Evolutionary conservation across 2,329 filamentous ascomycete genomes (phyloP).

Genomic region (Bertia moriformis): DNA sequence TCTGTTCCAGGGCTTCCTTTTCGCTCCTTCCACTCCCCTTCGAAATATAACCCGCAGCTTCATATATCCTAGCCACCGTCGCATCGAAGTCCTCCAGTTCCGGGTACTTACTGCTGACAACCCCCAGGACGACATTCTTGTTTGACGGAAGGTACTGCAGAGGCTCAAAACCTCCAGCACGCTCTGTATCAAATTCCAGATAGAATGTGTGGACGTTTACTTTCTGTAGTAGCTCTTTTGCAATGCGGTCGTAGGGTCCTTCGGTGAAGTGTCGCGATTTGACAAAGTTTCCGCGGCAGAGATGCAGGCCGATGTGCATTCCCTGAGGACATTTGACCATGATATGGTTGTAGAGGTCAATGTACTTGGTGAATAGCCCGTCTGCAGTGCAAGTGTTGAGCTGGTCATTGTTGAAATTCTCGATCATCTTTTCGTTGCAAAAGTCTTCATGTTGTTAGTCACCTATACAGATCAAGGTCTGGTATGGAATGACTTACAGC

Average conservation of each 20-base stretch:
- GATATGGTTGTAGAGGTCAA: constrained; percentile 62
- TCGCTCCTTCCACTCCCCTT: constrained; percentile 48
- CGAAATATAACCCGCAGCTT: constrained; percentile 54
- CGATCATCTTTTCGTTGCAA: constrained; percentile 57
- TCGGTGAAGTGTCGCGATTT: constrained; percentile 52
- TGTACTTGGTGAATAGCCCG: constrained; percentile 61
- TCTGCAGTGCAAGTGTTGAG: constrained; percentile 56
- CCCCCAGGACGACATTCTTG: constrained; percentile 50
- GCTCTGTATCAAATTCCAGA: constrained; percentile 53
- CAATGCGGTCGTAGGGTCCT: constrained; percentile 53
- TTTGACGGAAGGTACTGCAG: constrained; percentile 41
- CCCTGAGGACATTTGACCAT: constrained; percentile 48
- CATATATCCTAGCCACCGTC: constrained; percentile 41
- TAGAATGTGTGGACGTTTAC: constrained; percentile 54
- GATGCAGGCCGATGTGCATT: constrained; percentile 64
- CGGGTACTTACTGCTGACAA: constrained; percentile 48
- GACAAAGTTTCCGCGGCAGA: constrained; percentile 58
- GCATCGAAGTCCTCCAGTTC: constrained; percentile 48
- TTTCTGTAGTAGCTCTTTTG: constrained; percentile 48
- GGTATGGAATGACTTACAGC: constrained; percentile 29
- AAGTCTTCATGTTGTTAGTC: constrained; percentile 40
- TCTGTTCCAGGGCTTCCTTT: constrained; percentile 53
- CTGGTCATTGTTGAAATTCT: constrained; percentile 53
- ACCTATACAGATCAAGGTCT: not conserved
- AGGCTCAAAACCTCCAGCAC: constrained; percentile 52